Base-by-base conservation (phyloP, 2,329 filamentous ascomycete species). In the Colletotrichum viniferum region DNA sequence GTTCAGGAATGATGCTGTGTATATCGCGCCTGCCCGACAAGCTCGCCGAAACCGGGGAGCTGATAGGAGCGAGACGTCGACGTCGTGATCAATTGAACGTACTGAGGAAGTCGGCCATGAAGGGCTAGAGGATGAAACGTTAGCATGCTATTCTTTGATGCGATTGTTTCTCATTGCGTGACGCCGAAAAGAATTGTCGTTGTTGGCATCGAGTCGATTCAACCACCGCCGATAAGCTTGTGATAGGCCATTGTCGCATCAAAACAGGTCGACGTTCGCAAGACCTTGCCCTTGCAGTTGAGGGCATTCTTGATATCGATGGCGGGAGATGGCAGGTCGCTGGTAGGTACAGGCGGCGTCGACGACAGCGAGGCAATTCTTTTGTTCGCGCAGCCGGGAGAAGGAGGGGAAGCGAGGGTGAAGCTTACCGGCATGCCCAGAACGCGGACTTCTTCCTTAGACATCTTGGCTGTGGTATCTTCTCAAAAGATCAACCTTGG, bases 81-180 rank as follows among this genome's bases (percentile, higher is more conserved):
- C 9, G 18, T 68, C 58, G 62, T 16, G 5, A 26, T n/a, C 52
- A 56, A 16, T 38, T 5, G 2, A 78, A 97, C 96, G 85, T 98
- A 98, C 96, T 98, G 93, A 98, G 87, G 93, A 98, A 98, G 91
- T 98, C 96, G 86, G 97, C 95, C 86, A 98, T 85, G 92, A 98
- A 98, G 87, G 95, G 95, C 94, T 97, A 84, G 79, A 77, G 73
- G 55, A 77, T 71, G 79, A 69, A n/a, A 76, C 76, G 82, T 88
- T 84, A 88, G 85, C 81, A 56, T 5, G 16, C 10, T 28, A 7
- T 24, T 43, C 8, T 9, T 16, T 4, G 10, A 52, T 13, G 43
- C 34, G 3, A 16, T 10, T 5, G 21, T 65, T 6, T 30, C 58
- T 43, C 43, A 30, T 52, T 52, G 43, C n/a, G 13, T 13, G 26